Conservation (phyloP, 1,139 yeast genomes). For the Yamadazyma trypodendri region DNA sequence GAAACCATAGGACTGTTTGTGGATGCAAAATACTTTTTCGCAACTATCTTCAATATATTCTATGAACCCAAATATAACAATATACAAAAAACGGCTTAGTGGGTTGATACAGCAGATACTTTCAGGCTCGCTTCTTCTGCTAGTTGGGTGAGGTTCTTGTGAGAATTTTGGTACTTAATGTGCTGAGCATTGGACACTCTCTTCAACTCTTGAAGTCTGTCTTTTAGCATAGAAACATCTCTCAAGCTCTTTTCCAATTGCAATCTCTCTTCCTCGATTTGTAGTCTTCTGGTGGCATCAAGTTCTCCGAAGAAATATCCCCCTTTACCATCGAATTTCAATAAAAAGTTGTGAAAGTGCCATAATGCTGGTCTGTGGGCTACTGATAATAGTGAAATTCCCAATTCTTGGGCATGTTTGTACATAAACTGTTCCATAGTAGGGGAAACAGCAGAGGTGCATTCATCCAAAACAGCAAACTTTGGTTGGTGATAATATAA, state of each 20-base stretch:
- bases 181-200: conserved; percentile 51
- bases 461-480: conserved; percentile 93
- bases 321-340: conserved; percentile 86
- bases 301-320: conserved; percentile 68
- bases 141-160: conserved; percentile 16
- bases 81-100: not conserved
- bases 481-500: conserved; percentile 87
- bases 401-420: conserved; percentile 73
- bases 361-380: conserved; percentile 91
- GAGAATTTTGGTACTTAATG: conserved; percentile 22
- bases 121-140: conserved; percentile 1
- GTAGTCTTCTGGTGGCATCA: conserved; percentile 66
- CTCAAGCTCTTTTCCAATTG: conserved; percentile 62
- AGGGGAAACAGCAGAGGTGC: conserved; percentile 91
- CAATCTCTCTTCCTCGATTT: conserved; percentile 70
- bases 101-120: not conserved
- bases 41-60: not conserved
- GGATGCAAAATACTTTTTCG: conserved; percentile 2
- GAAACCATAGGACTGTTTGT: not conserved
- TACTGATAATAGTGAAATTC: conserved; percentile 83
- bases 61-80: not conserved
- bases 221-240: conserved; percentile 64
- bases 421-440: conserved; percentile 92
- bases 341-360: conserved; percentile 83
- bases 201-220: conserved; percentile 58